phyloP scores from a whole-genome alignment of 805 yeast species.

The Isabelozyma heimii region DNA sequence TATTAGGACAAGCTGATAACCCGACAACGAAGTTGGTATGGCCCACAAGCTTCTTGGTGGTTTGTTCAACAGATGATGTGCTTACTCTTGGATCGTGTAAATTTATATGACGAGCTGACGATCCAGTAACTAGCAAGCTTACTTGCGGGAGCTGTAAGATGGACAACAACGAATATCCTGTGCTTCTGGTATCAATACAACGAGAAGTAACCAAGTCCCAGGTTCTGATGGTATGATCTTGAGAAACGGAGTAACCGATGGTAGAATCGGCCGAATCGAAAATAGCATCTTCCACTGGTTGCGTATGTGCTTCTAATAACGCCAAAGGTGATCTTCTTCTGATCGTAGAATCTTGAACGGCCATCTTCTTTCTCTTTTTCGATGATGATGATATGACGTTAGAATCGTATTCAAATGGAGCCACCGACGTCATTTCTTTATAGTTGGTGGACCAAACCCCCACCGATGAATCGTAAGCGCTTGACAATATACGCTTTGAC shows the following conservation, averaged over 20 bases:
- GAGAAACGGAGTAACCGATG: conserved; percentile 91
- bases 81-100: conserved; percentile 86
- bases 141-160: conserved; percentile 64
- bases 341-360: conserved; percentile 69
- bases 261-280: conserved; percentile 72
- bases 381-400: conserved; percentile 69
- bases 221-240: conserved; percentile 91
- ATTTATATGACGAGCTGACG: conserved; percentile 95
- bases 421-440: conserved; percentile 71
- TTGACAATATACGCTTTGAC: conserved; percentile 71
- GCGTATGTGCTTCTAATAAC: conserved; percentile 74
- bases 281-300: conserved; percentile 82
- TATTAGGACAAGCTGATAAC: conserved; percentile 70
- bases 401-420: conserved; percentile 36
- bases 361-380: conserved; percentile 83
- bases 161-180: conserved; percentile 82
- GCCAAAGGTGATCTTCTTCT: conserved; percentile 82
- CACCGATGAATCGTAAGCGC: conserved; percentile 74
- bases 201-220: conserved; percentile 92
- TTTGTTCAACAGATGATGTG: conserved; percentile 57
- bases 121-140: conserved; percentile 84
- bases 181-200: conserved; percentile 82
- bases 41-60: conserved; percentile 66
- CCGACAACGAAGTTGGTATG: conserved; percentile 89
- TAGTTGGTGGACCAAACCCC: conserved; percentile 88